These are phyloP conservation scores for Colletotrichum sojae DNA, from an alignment of 2,329 filamentous ascomycete species.

Conservation along the genomic window DNA sequence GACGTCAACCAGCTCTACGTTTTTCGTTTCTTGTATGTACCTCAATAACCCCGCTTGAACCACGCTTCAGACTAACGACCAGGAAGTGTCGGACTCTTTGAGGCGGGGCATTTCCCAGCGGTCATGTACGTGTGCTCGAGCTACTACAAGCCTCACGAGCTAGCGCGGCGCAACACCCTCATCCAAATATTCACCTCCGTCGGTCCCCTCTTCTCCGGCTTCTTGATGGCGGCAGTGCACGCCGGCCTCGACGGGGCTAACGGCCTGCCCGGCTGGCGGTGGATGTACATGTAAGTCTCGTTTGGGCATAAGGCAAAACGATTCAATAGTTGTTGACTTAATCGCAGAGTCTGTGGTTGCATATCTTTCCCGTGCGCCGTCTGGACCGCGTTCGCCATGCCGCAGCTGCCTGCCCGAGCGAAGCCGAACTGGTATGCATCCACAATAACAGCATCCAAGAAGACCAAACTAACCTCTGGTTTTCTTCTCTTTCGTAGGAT, in stretches of 20 bases:
- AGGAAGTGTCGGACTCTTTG: constrained; percentile 46
- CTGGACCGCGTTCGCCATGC: constrained; percentile 47
- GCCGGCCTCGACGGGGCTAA: constrained; percentile 42
- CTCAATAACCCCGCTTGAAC: rapidly evolving
- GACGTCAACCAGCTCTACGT: constrained; percentile 46
- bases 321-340: constrained; percentile 12
- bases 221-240: constrained; percentile 47
- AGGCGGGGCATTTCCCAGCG: constrained; percentile 48
- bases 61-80: not conserved
- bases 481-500: constrained; percentile 5
- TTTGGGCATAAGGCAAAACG: too few relatives aligned
- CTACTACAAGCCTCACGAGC: constrained; percentile 49
- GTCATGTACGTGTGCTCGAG: constrained; percentile 50
- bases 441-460: too few relatives aligned
- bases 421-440: constrained; percentile 45
- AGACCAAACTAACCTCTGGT: too few relatives aligned
- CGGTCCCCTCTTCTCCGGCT: constrained; percentile 46
- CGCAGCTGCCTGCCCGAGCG: constrained; percentile 45
- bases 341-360: constrained; percentile 44
- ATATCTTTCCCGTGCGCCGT: constrained; percentile 46
- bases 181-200: constrained; percentile 47
- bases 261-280: constrained; percentile 45
- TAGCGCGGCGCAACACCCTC: constrained; percentile 48
- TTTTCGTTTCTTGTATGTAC: constrained; percentile 46
- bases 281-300: constrained; percentile 46